These are phyloP conservation scores for Cymodocea nodosa DNA, from an alignment of 116 monocot genomes.

Conservation along the genomic window DNA sequence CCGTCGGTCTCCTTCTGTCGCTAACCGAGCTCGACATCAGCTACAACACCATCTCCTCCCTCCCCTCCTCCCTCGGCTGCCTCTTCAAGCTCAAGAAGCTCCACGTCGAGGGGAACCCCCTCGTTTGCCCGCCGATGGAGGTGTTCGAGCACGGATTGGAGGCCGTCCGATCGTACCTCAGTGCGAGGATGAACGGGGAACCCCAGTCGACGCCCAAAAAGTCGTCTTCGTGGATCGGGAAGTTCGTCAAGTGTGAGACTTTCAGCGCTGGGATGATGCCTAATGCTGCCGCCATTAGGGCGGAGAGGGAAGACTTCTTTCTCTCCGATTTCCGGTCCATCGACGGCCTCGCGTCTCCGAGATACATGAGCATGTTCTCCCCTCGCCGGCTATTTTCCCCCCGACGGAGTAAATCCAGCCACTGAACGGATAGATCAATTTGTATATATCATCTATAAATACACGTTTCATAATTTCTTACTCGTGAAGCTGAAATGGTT, in stretches of 20 bases:
- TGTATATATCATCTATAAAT: no score
- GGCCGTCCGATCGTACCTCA: slow-evolving; percentile 47
- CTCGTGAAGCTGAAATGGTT: no score
- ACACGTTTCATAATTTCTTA: no score
- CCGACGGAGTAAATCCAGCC: neutral
- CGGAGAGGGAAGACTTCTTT: slow-evolving; percentile 12
- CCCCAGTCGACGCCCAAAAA: slow-evolving; percentile 4
- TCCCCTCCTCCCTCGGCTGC: slow-evolving; percentile 66
- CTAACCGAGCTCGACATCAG: slow-evolving; percentile 73
- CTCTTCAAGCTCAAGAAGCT: slow-evolving; percentile 46
- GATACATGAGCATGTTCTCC: slow-evolving; percentile 27
- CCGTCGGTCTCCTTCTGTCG: slow-evolving; percentile 65
- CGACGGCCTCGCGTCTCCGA: slow-evolving; percentile 27
- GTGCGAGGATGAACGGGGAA: slow-evolving; percentile 30
- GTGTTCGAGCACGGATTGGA: slow-evolving; percentile 55
- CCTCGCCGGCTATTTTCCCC: slow-evolving; percentile 36
- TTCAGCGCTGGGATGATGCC: slow-evolving; percentile 12
- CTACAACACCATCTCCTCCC: slow-evolving; percentile 53
- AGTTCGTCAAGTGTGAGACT: slow-evolving; percentile 38
- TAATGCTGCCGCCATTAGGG: neutral
- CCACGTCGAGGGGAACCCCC: slow-evolving; percentile 50
- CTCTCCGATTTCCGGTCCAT: slow-evolving; percentile 20
- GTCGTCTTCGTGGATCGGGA: slow-evolving; percentile 33
- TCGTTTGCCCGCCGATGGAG: slow-evolving; percentile 54
- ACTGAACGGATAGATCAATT: neutral